Base-by-base conservation (phyloP, 169 alveolate genomes). In the Plasmodium gonderi region DNA sequence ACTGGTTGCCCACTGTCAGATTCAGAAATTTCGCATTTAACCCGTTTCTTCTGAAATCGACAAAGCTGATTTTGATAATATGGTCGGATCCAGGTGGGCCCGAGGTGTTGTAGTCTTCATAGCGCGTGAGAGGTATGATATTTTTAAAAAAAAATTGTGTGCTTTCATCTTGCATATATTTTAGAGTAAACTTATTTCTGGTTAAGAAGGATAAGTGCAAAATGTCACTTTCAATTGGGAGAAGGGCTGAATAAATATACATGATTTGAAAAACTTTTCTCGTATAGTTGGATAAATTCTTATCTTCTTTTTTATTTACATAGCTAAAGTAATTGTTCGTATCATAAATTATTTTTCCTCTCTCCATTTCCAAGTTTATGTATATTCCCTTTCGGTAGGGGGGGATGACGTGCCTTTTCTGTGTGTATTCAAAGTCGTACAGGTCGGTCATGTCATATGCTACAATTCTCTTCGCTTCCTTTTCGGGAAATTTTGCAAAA, bases 141-240 rank as follows among this genome's bases (percentile, higher is more conserved):
- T 90, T 78, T 78, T 90, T 90, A 49, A 64, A 90, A 12, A 65
- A 40, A 14, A 68, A 23, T 78, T 90, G 44, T 2, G 90, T 14
- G 20, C 72, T 47, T 45, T 42, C 45, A 33, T 29, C 31, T 44
- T 90, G 82, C 8, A 29, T 65, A 47, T 36, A 4, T 69, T 90
- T 90, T 40, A 90, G 49, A 14, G 94, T 90, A 45, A 77, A 54
- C 7, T 90, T 90, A 90, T 90, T 90, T 65, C 51, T 40, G 12
- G 94, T 42, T 33, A 90, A 40, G 72, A 23, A 78, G 51, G 79
- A 64, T 23, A 90, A 65, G 23, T 60, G 23, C 38, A 42, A 49
- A 14, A 90, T 1, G 80, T 77, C 94, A 44, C 94, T 77, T 78
- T 90, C 94, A 5, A 31, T 65, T 77, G 94, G 94, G 1, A 90